phyloP scores from a whole-genome alignment of 768 basidiomycete genomes.

The Amanita polypyramis region DNA sequence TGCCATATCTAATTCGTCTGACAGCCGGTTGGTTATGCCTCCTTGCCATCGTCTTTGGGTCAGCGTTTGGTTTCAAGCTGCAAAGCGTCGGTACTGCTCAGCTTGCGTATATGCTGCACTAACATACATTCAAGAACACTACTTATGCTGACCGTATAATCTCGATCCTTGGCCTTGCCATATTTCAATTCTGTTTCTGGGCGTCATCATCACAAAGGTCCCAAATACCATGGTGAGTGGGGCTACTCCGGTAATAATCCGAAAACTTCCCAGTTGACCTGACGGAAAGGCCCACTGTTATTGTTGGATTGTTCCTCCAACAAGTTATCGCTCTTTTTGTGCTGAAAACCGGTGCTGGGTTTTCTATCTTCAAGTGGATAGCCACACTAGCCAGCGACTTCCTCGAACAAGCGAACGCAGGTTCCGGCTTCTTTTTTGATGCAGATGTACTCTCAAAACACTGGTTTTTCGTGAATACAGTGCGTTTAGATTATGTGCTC shows the following conservation, averaged over 20 bases:
- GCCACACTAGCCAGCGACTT: constrained; percentile 76
- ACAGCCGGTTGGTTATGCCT: constrained; percentile 69
- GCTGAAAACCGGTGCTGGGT: constrained; percentile 75
- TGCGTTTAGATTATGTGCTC: constrained; percentile 20
- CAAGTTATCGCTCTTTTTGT: constrained; percentile 85
- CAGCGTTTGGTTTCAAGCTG: constrained; percentile 74
- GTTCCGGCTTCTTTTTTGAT: constrained; percentile 80
- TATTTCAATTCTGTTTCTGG: constrained; percentile 76
- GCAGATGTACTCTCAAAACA: constrained; percentile 48
- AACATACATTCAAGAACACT: constrained; percentile 23
- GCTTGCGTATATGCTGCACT: constrained; percentile 9
- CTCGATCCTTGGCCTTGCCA: constrained; percentile 65
- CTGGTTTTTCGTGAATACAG: constrained; percentile 82
- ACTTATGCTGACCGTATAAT: constrained; percentile 75
- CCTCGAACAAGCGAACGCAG: constrained; percentile 53
- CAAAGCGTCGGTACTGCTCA: constrained; percentile 29
- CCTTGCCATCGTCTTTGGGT: constrained; percentile 71
- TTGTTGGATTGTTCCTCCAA: constrained; percentile 79
- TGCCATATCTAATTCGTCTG: constrained; percentile 42
- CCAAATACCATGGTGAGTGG: constrained; percentile 58
- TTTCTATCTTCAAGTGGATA: constrained; percentile 76
- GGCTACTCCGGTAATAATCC: not conserved
- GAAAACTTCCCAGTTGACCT: not conserved
- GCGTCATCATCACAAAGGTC: constrained; percentile 50
- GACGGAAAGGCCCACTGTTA: constrained; percentile 61